Base-by-base conservation (phyloP, 2,329 filamentous ascomycete genomes). In the Colletotrichum eleusines region DNA sequence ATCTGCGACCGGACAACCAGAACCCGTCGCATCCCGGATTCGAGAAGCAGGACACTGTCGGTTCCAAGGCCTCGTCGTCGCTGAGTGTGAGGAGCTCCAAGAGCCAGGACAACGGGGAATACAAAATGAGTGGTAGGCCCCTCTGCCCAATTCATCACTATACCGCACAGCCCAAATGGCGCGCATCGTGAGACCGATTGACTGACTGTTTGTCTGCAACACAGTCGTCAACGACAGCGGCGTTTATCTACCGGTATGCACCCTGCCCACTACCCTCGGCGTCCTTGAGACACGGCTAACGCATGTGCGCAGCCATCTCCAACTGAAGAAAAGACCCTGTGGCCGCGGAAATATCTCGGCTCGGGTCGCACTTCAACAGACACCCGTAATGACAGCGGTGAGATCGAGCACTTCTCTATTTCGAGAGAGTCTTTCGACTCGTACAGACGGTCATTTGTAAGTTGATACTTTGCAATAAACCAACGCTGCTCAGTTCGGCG, bases 371-470 rank as follows among this genome's bases (percentile, higher is more conserved):
- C 82, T 53, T 90, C 89, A 6, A 85, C 83, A 74, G 86, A 89
- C 74, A 87, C 84, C 40, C 82, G 83, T 66, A 82, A 78, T 65
- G 90, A 87, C 78, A 89, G 92, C 75, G 90, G 91, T 76, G 94
- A 97, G 73, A 95, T 94, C 76, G 95, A 98, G 79, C 94, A 92
- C 18, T 98, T 98, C 80, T 94, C 92, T 73, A 98, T 98, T 79
- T 97, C 95, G 46, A 89, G 95, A 77, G 96, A 98, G 83, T 98
- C 95, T 2, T 98, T 98, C 78, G 96, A 98, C 80, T 97, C 95
- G 3, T 98, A 98, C 82, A 88, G 96, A 73, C 90, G 96, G 77
- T 98, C 95, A 74, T 98, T 98, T 84, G 95, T 97, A 88, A 76
- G 92, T 86, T 48, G 8, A 40, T n/a, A 20, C 11, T 51, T 38